A percentile compares a stretch with the other conserved stretches of the same genome.
phyloP scores from a whole-genome alignment of 257 asterid species.

The Asclepias syriaca region DNA sequence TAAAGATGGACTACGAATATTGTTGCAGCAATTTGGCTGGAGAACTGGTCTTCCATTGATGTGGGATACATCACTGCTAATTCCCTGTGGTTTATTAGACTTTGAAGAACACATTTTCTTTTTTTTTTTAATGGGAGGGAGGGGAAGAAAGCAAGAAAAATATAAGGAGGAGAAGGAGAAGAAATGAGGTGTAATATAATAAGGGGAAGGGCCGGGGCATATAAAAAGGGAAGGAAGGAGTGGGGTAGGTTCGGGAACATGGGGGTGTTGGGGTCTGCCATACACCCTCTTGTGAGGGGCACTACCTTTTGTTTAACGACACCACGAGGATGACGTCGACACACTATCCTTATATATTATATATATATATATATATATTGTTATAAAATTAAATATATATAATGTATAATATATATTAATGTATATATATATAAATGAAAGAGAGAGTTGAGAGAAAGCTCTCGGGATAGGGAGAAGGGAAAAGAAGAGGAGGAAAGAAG shows the following conservation, averaged over 20 bases:
- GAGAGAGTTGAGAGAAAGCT: too few relatives aligned
- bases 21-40: conserved; percentile 38
- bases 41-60: conserved; percentile 40
- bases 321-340: conserved; percentile 33
- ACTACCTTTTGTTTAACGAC: conserved; percentile 26
- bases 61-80: conserved; percentile 16
- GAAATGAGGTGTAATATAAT: not conserved
- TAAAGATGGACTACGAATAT: conserved; percentile 31
- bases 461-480: too few relatives aligned
- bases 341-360: conserved; percentile 19
- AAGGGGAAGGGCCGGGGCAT: not conserved
- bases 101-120: conserved; percentile 48
- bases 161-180: not conserved
- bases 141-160: not conserved
- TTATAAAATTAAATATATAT: too few relatives aligned
- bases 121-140: not conserved
- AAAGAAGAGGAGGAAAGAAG: too few relatives aligned
- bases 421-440: not conserved
- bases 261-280: conserved; percentile 53
- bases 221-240: not conserved
- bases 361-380: not conserved
- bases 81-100: conserved; percentile 36
- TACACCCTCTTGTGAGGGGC: conserved; percentile 41
- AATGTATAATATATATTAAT: not conserved
- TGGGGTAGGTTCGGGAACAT: conserved; percentile 37